phyloP scores from a whole-genome alignment of 768 basidiomycete genomes.

The Sarcodon aspratus region DNA sequence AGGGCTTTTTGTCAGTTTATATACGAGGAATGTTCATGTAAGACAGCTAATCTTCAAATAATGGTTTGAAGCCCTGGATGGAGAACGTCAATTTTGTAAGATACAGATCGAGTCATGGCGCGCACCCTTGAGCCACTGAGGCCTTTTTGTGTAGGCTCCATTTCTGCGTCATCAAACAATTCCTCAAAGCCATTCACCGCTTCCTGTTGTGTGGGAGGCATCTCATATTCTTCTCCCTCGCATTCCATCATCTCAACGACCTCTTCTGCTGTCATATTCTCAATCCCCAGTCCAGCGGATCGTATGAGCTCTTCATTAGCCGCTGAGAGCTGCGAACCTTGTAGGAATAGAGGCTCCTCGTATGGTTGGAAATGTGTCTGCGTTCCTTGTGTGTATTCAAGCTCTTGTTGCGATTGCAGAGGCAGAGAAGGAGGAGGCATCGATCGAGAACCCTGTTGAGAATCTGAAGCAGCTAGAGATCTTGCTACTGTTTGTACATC shows the following conservation, averaged over 20 bases:
- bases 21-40: too few relatives aligned
- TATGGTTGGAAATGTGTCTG: background rate
- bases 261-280: constrained; percentile 54
- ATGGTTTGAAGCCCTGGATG: constrained; percentile 15
- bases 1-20: too few relatives aligned
- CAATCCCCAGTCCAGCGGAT: constrained; percentile 54
- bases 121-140: constrained; percentile 10
- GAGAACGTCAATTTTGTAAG: background rate
- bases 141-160: constrained; percentile 13
- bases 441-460: constrained; percentile 8
- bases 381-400: too few relatives aligned
- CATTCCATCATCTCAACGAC: constrained; percentile 48
- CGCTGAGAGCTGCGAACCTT: constrained; percentile 32
- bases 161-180: constrained; percentile 5
- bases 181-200: background rate
- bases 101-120: background rate
- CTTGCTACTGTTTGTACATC: constrained; percentile 7
- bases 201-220: constrained; percentile 3
- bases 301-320: constrained; percentile 40
- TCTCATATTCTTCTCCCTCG: constrained; percentile 39
- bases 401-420: background rate
- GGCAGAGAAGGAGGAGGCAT: constrained; percentile 27
- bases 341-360: constrained; percentile 11
- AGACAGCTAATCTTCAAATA: constrained; percentile 19
- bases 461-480: background rate